phyloP scores from a whole-genome alignment of 768 basidiomycete species.

The Boletus rubescentipes region DNA sequence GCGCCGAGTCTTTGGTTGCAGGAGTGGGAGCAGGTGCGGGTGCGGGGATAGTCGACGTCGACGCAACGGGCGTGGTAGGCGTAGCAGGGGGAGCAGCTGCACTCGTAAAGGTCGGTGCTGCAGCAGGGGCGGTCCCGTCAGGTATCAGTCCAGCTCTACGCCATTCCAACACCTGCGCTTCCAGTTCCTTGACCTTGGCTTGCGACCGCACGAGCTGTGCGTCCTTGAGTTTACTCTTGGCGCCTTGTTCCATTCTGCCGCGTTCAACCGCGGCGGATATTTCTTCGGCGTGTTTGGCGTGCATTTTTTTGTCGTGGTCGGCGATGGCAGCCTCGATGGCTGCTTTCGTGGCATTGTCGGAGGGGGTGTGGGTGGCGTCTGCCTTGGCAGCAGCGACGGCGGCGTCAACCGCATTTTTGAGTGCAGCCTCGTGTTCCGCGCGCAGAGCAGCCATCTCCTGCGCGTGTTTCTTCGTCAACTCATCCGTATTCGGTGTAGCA shows the following conservation, averaged over 20 bases:
- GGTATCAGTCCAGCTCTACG: slow-evolving; percentile 50
- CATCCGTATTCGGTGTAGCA: slow-evolving; percentile 33
- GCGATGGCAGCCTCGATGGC: slow-evolving; percentile 50
- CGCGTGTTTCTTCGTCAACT: slow-evolving; percentile 50
- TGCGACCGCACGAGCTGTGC: slow-evolving; percentile 62
- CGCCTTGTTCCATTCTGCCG: slow-evolving; percentile 60
- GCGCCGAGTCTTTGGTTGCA: slow-evolving; percentile 11
- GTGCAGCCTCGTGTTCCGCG: slow-evolving; percentile 51
- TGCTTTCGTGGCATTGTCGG: slow-evolving; percentile 40
- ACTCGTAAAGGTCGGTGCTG: slow-evolving; percentile 11
- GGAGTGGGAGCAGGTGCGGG: not conserved
- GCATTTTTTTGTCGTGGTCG: slow-evolving; percentile 47
- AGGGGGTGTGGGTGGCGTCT: slow-evolving; percentile 25
- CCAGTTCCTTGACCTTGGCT: slow-evolving; percentile 64
- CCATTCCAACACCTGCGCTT: slow-evolving; percentile 60
- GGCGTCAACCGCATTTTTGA: slow-evolving; percentile 53
- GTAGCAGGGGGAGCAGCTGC: slow-evolving; percentile 13
- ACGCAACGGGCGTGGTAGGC: slow-evolving; percentile 30
- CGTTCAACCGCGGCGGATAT: slow-evolving; percentile 65
- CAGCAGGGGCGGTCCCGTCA: slow-evolving; percentile 28
- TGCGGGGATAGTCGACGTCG: slow-evolving; percentile 16
- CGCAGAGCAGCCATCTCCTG: slow-evolving; percentile 60
- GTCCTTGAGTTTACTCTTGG: slow-evolving; percentile 71
- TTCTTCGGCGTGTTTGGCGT: slow-evolving; percentile 51
- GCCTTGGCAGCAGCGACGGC: slow-evolving; percentile 42